Conservation (phyloP, 164 flowering plant species). For the Kalanchoe fedtschenkoi region DNA sequence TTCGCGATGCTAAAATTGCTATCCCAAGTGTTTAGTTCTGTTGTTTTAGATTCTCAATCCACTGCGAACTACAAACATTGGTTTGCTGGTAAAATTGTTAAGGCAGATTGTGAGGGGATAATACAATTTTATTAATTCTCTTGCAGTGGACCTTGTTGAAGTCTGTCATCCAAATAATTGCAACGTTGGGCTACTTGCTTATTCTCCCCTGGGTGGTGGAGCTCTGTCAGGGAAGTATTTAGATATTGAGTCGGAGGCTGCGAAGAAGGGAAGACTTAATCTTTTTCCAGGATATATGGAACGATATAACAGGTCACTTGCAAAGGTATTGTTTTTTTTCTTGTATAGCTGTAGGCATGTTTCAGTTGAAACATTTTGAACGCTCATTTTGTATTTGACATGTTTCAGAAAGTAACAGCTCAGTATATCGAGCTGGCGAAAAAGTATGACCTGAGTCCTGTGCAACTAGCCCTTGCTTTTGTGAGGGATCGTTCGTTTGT, state of each 20-base stretch:
- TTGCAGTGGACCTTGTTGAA: constrained; percentile 87
- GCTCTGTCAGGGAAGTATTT: constrained; percentile 70
- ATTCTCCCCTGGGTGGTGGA: constrained; percentile 90
- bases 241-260: constrained; percentile 62
- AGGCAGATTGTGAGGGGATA: neutral
- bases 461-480: constrained; percentile 83
- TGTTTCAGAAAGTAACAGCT: constrained; percentile 70
- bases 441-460: constrained; percentile 61
- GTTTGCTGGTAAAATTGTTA: neutral
- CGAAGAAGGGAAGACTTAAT: constrained; percentile 68
- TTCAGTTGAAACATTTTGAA: neutral
- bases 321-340: constrained; percentile 39
- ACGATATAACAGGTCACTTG: constrained; percentile 71
- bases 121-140: neutral
- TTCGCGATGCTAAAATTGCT: neutral
- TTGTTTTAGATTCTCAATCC: neutral
- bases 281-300: constrained; percentile 95
- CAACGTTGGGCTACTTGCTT: constrained; percentile 79
- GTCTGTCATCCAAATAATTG: constrained; percentile 90
- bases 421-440: constrained; percentile 51
- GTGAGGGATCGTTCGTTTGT: constrained; percentile 78
- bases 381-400: neutral
- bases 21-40: neutral
- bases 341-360: neutral
- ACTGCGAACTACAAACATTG: neutral